Base-by-base conservation (phyloP, 768 basidiomycete genomes). In the Lactarius hengduanensis region DNA sequence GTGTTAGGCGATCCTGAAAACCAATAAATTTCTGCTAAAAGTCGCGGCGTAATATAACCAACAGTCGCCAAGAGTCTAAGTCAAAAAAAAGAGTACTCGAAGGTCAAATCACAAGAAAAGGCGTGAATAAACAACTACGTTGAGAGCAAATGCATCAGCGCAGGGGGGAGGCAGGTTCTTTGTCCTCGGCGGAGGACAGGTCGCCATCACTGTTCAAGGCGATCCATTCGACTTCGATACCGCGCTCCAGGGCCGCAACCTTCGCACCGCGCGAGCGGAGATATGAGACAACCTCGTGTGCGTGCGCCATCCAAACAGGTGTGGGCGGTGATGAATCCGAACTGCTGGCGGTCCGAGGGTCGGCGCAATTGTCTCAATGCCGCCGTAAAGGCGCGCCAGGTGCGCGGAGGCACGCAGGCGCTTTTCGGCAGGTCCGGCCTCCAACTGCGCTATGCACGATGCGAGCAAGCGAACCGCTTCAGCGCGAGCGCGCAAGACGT, bases 401-500 rank as follows among this genome's bases (percentile, higher is more conserved):
- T 89, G 81, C 74, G 80, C 69, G 61, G 78, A 76, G 66, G 81
- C 74, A 78, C 84, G 67, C 77, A 84, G 79, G 79, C 85, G 62
- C 66, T 74, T 79, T 58, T 79, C 80, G 76, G 74, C 80, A 75
- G 30, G 75, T 71, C 77, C 57, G 62, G 71, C 54, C 66, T 81
- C 84, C 65, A 96, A 77, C 62, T 89, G 82, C 41, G 85, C 82
- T 65, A 96, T 85, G 74, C 92, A 88, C 60, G 78, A 77, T 20
- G 88, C 88, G 20, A 98, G 83, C 7, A 87, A 86, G 66, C 87
- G 86, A 41, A 88, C 84, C 18, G 94, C 94, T 74, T 94, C 87
- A 5, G 88, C 83, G n/a, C 96, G 88, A 30, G 91, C 89, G 20
- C 91, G 84, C 60, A 98, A 80, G 64, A 97, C 91, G 77, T 97